Conservation (phyloP, 2,329 filamentous ascomycete species). For the Diaporthe amygdali region DNA sequence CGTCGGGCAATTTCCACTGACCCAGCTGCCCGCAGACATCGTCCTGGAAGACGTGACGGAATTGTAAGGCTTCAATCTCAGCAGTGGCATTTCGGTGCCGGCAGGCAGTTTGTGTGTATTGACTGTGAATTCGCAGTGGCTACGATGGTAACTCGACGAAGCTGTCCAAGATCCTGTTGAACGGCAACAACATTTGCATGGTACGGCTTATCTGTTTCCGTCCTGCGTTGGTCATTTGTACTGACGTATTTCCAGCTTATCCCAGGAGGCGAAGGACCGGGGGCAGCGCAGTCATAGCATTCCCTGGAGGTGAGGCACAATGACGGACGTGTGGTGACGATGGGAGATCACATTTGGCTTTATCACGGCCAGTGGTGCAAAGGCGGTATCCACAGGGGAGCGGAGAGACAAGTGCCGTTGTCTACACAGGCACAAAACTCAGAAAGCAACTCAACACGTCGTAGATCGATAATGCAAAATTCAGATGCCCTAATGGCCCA, state of each 20-base stretch:
- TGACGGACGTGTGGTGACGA: background rate
- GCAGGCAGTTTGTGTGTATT: background rate
- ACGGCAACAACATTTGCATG: slow-evolving; percentile 99
- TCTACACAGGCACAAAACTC: background rate
- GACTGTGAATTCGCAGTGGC: slow-evolving; percentile 64
- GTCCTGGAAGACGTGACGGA: slow-evolving; percentile 97
- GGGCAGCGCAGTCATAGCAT: slow-evolving; percentile 34
- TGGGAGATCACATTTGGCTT: background rate
- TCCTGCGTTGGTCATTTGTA: background rate
- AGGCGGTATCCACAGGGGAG: background rate
- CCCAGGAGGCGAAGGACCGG: slow-evolving; percentile 77
- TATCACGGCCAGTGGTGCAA: too few relatives aligned
- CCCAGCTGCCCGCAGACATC: slow-evolving; percentile 75
- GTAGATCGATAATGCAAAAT: background rate
- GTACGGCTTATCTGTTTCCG: slow-evolving; percentile 54
- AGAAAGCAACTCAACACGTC: background rate
- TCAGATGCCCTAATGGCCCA: background rate
- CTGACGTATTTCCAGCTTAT: slow-evolving; percentile 62
- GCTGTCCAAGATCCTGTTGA: slow-evolving; percentile 91
- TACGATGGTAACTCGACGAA: slow-evolving; percentile 88
- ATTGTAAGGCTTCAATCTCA: slow-evolving; percentile 65
- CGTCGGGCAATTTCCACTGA: background rate
- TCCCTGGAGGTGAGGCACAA: background rate
- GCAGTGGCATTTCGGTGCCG: background rate
- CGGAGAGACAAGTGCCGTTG: background rate